Conservation (phyloP, 2,329 filamentous ascomycete genomes). For the Zymoseptoria tritici region DNA sequence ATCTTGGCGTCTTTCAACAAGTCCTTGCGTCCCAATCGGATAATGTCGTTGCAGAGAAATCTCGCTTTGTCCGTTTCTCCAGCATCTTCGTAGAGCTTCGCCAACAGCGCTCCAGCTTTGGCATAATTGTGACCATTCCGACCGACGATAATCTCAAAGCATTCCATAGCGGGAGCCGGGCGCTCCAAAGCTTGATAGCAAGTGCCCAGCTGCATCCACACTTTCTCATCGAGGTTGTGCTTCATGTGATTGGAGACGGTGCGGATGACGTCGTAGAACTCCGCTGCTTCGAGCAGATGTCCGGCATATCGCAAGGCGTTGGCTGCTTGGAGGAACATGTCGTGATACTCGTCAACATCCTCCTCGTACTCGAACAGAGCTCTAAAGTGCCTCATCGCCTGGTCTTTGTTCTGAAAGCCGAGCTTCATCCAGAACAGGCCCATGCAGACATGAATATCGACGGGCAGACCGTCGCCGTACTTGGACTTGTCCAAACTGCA, state of each 20-base stretch:
- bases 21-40: slow-evolving; percentile 48
- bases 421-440: slow-evolving; percentile 74
- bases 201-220: slow-evolving; percentile 50
- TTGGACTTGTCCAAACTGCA: slow-evolving; percentile 41
- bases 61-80: slow-evolving; percentile 69
- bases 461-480: slow-evolving; percentile 68
- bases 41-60: slow-evolving; percentile 66
- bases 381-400: slow-evolving; percentile 53
- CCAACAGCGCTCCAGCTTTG: slow-evolving; percentile 41
- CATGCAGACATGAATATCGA: slow-evolving; percentile 77
- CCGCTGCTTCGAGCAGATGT: slow-evolving; percentile 48
- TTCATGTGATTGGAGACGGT: slow-evolving; percentile 26
- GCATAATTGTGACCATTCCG: slow-evolving; percentile 12
- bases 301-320: slow-evolving; percentile 49
- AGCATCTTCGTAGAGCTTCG: slow-evolving; percentile 70
- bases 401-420: slow-evolving; percentile 52
- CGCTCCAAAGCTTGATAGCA: slow-evolving; percentile 62
- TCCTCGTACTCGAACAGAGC: slow-evolving; percentile 60
- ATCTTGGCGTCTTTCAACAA: slow-evolving; percentile 17
- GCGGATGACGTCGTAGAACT: slow-evolving; percentile 49
- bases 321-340: slow-evolving; percentile 69
- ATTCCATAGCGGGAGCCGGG: slow-evolving; percentile 64
- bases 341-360: slow-evolving; percentile 58
- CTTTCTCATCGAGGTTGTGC: slow-evolving; percentile 35
- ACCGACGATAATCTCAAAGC: slow-evolving; percentile 62